Conservation (phyloP, 371 early-diverging fungal genomes). For the Rhizopus sp. region DNA sequence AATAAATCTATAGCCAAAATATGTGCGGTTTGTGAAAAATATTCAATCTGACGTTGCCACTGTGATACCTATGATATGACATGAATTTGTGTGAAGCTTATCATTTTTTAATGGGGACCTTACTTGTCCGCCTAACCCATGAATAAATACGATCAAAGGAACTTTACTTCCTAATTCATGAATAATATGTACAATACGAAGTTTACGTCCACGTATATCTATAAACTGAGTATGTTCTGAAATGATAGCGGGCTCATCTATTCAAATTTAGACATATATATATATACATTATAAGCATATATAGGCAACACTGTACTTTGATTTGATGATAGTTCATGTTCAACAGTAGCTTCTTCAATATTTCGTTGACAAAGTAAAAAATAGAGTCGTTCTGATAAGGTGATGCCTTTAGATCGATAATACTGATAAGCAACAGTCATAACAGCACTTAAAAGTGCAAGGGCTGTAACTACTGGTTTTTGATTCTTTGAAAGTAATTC, state of each 20-base stretch:
- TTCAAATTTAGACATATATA: not conserved
- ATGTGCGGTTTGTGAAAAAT: conserved; percentile 69
- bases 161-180: conserved; percentile 69
- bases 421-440: conserved; percentile 10
- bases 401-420: conserved; percentile 11
- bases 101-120: conserved; percentile 14
- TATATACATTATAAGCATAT: not conserved
- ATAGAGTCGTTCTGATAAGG: conserved; percentile 33
- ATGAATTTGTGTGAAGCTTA: not conserved
- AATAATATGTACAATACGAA: conserved; percentile 68
- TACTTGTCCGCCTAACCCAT: conserved; percentile 77
- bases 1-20: conserved; percentile 69
- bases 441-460: conserved; percentile 13
- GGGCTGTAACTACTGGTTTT: conserved; percentile 9
- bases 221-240: conserved; percentile 57
- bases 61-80: conserved; percentile 55
- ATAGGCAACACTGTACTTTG: conserved; percentile 27
- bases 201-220: conserved; percentile 54
- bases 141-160: conserved; percentile 70
- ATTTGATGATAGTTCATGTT: conserved; percentile 27
- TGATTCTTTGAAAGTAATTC: no score
- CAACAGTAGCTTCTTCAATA: conserved; percentile 34
- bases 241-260: conserved; percentile 48
- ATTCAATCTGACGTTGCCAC: conserved; percentile 67
- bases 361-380: conserved; percentile 41